Base-by-base conservation (phyloP, 2,329 filamentous ascomycete genomes). In the Aspergillus vadensis region DNA sequence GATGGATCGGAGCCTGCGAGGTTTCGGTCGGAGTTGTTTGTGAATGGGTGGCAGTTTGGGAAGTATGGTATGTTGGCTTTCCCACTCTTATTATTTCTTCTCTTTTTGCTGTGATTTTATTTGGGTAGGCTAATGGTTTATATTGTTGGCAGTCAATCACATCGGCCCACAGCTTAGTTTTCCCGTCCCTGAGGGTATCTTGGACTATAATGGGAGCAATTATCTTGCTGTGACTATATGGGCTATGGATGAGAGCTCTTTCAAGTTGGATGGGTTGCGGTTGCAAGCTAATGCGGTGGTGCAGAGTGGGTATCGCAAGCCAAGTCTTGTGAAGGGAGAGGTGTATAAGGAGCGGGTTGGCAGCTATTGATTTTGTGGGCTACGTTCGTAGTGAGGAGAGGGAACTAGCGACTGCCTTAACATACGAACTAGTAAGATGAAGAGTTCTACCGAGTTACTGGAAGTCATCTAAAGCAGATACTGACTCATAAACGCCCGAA, bases 31-130 rank as follows among this genome's bases (percentile, higher is more conserved):
- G 79, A 82, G 66, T 63, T 84, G 2, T 84, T 76, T 55, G 74
- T 84, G 39, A 84, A 84, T 51, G 81, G 82, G 3, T 84, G 80
- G 67, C 81, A 84, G 63, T 84, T 80, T 58, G 82, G 82, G 3
- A 84, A 84, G 67, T 84, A 80, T 55, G 62, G 69, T 72, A 61
- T 25, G 59, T 61, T 54, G 10, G 47, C 14, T 32, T 21, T 14
- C 30, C 32, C 25, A 12, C 4, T 10, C 6, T 15, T 44, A 12
- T 44, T 23, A 8, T 47, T 10, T 27, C 9, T 30, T 30, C 25
- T 30, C 27, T 30, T 12, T 10, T 30, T 2, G 10, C 10, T 30
- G 10, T 30, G 27, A 30, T 10, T 30, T 10, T 12, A 30, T 30
- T 30, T 30, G 27, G 4, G 10, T 30, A 9, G 0, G 27, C 27